Conservation (phyloP, 1,139 yeast species). For the Pichia sp. region DNA sequence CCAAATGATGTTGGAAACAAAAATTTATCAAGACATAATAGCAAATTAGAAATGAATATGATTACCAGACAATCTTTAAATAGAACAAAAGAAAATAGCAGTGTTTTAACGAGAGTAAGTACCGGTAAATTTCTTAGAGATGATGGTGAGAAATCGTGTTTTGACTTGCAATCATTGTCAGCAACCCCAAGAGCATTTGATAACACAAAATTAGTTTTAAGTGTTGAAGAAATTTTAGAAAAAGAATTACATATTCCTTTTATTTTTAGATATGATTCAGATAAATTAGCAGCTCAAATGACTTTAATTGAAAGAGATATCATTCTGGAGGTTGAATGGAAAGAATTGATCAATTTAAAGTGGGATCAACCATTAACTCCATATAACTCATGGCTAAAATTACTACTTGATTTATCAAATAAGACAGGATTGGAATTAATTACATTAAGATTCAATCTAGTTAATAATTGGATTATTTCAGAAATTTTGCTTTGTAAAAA, state of each 20-base stretch:
- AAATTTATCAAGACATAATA: not conserved
- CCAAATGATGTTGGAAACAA: constrained; percentile 4
- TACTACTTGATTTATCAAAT: constrained; percentile 39
- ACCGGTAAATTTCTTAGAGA: constrained; percentile 14
- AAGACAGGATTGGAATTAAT: constrained; percentile 76
- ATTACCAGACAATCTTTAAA: constrained; percentile 3
- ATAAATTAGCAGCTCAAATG: constrained; percentile 65
- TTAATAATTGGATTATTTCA: constrained; percentile 89
- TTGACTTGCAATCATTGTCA: constrained; percentile 26
- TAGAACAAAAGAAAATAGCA: constrained; percentile 8
- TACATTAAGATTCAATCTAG: constrained; percentile 80
- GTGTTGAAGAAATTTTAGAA: constrained; percentile 35
- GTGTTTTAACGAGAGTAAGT: constrained; percentile 13
- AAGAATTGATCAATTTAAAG: constrained; percentile 69
- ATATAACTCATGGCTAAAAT: constrained; percentile 81
- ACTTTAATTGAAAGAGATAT: constrained; percentile 84
- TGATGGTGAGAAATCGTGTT: constrained; percentile 19
- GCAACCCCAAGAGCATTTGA: constrained; percentile 23
- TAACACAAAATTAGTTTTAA: constrained; percentile 12
- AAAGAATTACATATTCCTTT: constrained; percentile 64
- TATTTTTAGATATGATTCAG: constrained; percentile 63
- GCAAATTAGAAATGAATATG: constrained; percentile 15
- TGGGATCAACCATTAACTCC: constrained; percentile 67
- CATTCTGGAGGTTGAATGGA: constrained; percentile 84
- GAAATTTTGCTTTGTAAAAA: constrained; percentile 69